Evolutionary conservation across 805 yeast genomes (phyloP).

Genomic region (Suhomyces prunicola): DNA sequence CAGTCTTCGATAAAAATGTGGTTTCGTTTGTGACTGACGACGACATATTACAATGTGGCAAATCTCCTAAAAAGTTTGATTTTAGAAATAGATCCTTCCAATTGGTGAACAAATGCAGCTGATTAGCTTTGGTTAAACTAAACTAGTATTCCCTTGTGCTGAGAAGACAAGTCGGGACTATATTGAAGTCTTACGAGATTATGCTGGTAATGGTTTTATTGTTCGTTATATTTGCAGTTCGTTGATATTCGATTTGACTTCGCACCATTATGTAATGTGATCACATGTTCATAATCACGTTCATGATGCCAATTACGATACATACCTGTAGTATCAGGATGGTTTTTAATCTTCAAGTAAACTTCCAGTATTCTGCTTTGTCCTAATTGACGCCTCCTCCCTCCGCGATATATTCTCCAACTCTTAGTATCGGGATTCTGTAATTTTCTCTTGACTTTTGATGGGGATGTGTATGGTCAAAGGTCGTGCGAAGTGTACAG

Average conservation of each 20-base stretch:
- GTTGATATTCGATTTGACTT: background rate
- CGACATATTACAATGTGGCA: constrained; percentile 1
- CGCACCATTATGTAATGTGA: background rate
- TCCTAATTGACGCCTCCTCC: background rate
- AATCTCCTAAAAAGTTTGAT: background rate
- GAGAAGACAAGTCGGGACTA: background rate
- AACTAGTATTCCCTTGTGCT: background rate
- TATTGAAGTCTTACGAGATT: background rate
- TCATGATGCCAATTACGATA: background rate
- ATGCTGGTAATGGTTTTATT: background rate
- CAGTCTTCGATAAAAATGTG: constrained; percentile 50
- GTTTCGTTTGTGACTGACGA: constrained; percentile 28
- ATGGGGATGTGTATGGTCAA: background rate
- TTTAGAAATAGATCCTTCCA: background rate
- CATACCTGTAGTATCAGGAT: background rate
- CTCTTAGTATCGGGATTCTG: too few relatives aligned
- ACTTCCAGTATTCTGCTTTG: background rate
- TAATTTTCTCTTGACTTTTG: too few relatives aligned
- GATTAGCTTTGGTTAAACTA: background rate
- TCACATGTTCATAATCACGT: background rate
- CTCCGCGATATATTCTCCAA: background rate
- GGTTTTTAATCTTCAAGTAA: background rate
- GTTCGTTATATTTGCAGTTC: background rate
- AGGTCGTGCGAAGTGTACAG: background rate
- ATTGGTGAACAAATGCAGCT: background rate